These are phyloP conservation scores for Beauveria australis DNA, from an alignment of 2,329 filamentous ascomycete genomes.

Conservation along the genomic window DNA sequence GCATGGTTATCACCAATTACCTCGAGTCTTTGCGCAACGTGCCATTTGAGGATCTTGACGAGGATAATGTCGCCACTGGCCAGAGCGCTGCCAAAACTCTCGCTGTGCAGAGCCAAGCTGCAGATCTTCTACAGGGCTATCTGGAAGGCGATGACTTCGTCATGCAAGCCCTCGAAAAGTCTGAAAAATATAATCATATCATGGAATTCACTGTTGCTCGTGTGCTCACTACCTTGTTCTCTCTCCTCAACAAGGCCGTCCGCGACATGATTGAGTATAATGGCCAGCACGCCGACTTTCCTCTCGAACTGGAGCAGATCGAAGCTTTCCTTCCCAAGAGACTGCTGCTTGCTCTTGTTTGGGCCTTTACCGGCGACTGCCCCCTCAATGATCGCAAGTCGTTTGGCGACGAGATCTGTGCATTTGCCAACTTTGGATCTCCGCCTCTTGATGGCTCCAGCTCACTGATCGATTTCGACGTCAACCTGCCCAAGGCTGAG, in stretches of 20 bases:
- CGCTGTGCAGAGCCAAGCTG: conserved; percentile 68
- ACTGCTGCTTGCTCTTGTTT: conserved; percentile 82
- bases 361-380: conserved; percentile 94
- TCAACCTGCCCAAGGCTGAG: conserved; percentile 74
- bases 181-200: conserved; percentile 80
- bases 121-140: conserved; percentile 68
- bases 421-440: conserved; percentile 76
- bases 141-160: conserved; percentile 77
- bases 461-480: conserved; percentile 94
- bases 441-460: conserved; percentile 69
- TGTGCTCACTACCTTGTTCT: conserved; percentile 88
- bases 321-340: conserved; percentile 91
- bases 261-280: conserved; percentile 95
- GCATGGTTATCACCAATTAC: conserved; percentile 90
- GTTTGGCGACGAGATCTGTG: conserved; percentile 79
- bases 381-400: conserved; percentile 77
- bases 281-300: conserved; percentile 86
- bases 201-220: conserved; percentile 96
- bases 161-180: conserved; percentile 64
- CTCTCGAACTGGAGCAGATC: conserved; percentile 80
- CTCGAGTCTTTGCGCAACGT: conserved; percentile 73
- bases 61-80: conserved; percentile 72
- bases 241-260: conserved; percentile 87
- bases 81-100: conserved; percentile 72
- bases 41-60: conserved; percentile 90